These are phyloP conservation scores for Tuber umbilicatum DNA, from an alignment of 495 filamentous ascomycete species.

Conservation along the genomic window DNA sequence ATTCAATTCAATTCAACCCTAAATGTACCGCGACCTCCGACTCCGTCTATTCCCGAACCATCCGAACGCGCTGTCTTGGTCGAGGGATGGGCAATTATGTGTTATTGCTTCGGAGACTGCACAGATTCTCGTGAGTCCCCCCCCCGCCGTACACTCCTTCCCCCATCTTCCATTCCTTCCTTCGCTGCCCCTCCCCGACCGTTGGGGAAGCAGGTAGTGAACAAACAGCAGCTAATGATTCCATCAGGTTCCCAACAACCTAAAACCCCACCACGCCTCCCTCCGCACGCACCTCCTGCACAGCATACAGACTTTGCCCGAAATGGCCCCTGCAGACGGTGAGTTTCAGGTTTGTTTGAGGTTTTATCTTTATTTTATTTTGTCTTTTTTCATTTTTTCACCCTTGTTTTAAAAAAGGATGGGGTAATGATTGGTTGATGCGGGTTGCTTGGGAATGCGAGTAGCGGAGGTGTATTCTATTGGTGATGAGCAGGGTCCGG, in stretches of 20 bases:
- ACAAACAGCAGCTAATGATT: slow-evolving; percentile 7
- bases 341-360: slow-evolving; percentile 4
- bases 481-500: slow-evolving; percentile 57
- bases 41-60: slow-evolving; percentile 45
- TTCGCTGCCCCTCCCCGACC: slow-evolving; percentile 4
- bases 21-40: slow-evolving; percentile 38
- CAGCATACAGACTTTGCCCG: background rate
- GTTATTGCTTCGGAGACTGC: slow-evolving; percentile 55
- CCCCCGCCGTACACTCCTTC: background rate
- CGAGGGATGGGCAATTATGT: slow-evolving; percentile 57
- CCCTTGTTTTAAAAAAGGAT: background rate
- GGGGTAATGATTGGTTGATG: slow-evolving; percentile 3
- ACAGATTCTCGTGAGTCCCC: slow-evolving; percentile 49
- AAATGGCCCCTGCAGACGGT: slow-evolving; percentile 1
- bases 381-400: background rate
- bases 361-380: background rate
- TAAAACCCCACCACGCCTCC: background rate
- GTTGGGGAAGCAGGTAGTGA: background rate
- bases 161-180: background rate
- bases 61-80: slow-evolving; percentile 55
- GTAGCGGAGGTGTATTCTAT: slow-evolving; percentile 47
- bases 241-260: slow-evolving; percentile 9
- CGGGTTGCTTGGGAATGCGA: background rate
- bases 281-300: background rate
- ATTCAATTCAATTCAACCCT: background rate